Evolutionary conservation across 306 rosid species (phyloP).

Genomic region (Datisca glomerata): DNA sequence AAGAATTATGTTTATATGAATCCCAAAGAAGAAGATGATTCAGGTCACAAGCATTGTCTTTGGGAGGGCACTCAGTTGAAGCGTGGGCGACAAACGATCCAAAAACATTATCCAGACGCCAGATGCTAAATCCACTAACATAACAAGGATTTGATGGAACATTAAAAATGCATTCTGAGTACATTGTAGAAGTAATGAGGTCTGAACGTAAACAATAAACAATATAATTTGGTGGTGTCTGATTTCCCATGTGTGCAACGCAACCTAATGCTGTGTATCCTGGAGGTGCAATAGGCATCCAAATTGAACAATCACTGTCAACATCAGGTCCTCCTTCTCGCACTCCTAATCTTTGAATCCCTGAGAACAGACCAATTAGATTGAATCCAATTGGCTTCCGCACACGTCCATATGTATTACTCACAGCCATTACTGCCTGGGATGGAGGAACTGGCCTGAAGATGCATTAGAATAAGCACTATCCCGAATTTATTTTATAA

Average conservation of each 20-base stretch:
- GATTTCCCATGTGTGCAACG: constrained; percentile 68
- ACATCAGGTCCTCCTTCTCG: constrained; percentile 25
- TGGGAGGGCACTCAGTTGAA: constrained; percentile 42
- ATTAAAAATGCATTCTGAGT: constrained; percentile 56
- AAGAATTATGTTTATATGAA: constrained; percentile 34
- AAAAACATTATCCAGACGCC: constrained; percentile 83
- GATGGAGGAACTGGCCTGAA: constrained; percentile 93
- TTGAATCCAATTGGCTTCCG: constrained; percentile 72
- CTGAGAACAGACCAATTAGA: constrained; percentile 58
- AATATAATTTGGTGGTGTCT: constrained; percentile 63
- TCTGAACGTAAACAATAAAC: constrained; percentile 87
- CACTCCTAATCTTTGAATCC: constrained; percentile 43
- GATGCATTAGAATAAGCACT: constrained; percentile 15
- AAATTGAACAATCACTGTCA: constrained; percentile 72
- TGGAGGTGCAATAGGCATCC: constrained; percentile 90
- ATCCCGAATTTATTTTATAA: no score
- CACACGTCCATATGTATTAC: constrained; percentile 84
- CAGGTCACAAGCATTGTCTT: constrained; percentile 42
- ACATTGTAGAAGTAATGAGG: constrained; percentile 62
- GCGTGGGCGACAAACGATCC: constrained; percentile 80
- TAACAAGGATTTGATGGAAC: constrained; percentile 37
- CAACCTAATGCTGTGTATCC: constrained; percentile 84
- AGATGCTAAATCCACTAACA: constrained; percentile 67
- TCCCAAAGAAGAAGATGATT: constrained; percentile 84
- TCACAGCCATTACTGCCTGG: constrained; percentile 90